phyloP scores from a whole-genome alignment of 2,329 filamentous ascomycete genomes.

The Venturia pyrina region DNA sequence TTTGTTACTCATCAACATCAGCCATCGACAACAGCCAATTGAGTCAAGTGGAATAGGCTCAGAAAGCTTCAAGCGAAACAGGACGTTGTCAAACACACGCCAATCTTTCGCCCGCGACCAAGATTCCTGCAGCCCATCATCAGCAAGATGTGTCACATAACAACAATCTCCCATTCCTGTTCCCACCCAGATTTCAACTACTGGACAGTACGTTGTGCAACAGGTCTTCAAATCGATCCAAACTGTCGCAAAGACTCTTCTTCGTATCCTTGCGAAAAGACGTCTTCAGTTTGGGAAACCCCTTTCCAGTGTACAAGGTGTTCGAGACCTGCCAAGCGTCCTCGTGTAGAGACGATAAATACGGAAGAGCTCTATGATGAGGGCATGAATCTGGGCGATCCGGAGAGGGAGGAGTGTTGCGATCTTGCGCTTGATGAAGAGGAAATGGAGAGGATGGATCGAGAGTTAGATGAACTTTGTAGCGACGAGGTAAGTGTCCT shows the following conservation, averaged over 20 bases:
- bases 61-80: not conserved
- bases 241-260: not conserved
- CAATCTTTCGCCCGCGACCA: not conserved
- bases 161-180: not conserved
- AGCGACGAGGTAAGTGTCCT: not conserved
- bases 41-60: not conserved
- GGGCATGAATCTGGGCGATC: not conserved
- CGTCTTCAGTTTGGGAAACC: not conserved
- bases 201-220: not conserved
- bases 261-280: not conserved
- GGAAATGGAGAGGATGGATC: slow-evolving; percentile 4
- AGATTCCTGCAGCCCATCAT: not conserved
- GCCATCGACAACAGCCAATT: not conserved
- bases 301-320: not conserved
- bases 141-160: slow-evolving; percentile 2
- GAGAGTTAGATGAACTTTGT: not conserved
- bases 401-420: not conserved
- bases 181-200: not conserved
- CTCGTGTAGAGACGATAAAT: not conserved
- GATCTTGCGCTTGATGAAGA: not conserved
- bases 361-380: not conserved
- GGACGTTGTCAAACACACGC: not conserved
- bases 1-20: not conserved
- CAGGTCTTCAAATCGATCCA: not conserved
- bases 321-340: not conserved